Percentiles rank a stretch among this genome's conserved stretches.
phyloP scores from a whole-genome alignment of 1,139 yeast genomes.

The Dujonia santamariae region DNA sequence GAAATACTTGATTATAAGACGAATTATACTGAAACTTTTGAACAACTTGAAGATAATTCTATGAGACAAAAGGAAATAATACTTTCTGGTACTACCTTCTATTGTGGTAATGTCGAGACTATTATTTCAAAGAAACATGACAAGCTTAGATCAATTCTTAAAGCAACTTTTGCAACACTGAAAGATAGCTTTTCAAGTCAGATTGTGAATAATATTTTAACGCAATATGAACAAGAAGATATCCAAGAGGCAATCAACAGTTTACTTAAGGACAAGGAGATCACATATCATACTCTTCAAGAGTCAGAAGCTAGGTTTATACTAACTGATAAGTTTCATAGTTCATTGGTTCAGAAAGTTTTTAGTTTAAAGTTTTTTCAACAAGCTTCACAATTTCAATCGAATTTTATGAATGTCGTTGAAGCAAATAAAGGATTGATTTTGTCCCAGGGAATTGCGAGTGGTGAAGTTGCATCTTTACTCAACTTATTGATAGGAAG shows the following conservation, averaged over 20 bases:
- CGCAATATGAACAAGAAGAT: slow-evolving; percentile 37
- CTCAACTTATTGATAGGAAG: slow-evolving; percentile 42
- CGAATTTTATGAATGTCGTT: slow-evolving; percentile 33
- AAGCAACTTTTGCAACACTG: slow-evolving; percentile 62
- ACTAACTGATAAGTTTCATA: slow-evolving; percentile 55
- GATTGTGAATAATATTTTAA: slow-evolving; percentile 41
- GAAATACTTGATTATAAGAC: slow-evolving; percentile 17
- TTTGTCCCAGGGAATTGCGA: slow-evolving; percentile 56
- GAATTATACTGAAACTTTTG: slow-evolving; percentile 26
- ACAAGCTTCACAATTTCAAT: slow-evolving; percentile 44
- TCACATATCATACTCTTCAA: slow-evolving; percentile 47
- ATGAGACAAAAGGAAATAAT: slow-evolving; percentile 55
- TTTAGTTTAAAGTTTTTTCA: slow-evolving; percentile 38
- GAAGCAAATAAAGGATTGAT: slow-evolving; percentile 49
- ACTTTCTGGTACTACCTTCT: slow-evolving; percentile 36
- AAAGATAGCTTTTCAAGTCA: slow-evolving; percentile 43
- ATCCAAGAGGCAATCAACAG: slow-evolving; percentile 51
- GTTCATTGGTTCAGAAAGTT: slow-evolving; percentile 37
- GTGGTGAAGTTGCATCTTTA: slow-evolving; percentile 55
- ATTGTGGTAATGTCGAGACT: slow-evolving; percentile 18
- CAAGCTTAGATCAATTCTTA: slow-evolving; percentile 37
- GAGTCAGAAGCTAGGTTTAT: slow-evolving; percentile 48
- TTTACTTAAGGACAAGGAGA: slow-evolving; percentile 53
- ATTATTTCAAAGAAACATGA: slow-evolving; percentile 23
- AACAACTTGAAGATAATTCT: slow-evolving; percentile 43